These are phyloP conservation scores for Pseudogymnoascus sp. DNA, from an alignment of 2,329 filamentous ascomycete species.

Conservation along the genomic window DNA sequence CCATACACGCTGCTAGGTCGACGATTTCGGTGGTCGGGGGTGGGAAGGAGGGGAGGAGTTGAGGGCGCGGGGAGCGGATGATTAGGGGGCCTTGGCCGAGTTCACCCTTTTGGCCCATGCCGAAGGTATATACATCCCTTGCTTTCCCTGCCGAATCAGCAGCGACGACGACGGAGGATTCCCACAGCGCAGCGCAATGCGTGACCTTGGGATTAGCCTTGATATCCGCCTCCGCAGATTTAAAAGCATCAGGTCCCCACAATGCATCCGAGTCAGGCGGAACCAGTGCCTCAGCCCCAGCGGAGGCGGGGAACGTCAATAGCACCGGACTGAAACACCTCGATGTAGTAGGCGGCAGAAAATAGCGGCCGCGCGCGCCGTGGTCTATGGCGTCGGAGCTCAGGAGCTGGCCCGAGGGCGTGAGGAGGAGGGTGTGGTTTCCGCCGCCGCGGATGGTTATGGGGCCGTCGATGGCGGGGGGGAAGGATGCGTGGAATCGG, in stretches of 20 bases:
- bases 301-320: constrained; percentile 5
- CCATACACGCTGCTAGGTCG: constrained; percentile 64
- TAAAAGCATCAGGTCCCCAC: too few species aligned
- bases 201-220: constrained; percentile 21
- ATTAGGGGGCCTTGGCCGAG: constrained; percentile 53
- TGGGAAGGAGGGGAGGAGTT: constrained; percentile 53
- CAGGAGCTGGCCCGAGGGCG: constrained; percentile 49
- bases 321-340: constrained; percentile 16
- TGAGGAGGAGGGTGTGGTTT: constrained; percentile 75
- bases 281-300: too few species aligned
- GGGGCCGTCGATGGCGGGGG: constrained; percentile 31
- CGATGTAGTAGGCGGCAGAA: constrained; percentile 5
- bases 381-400: constrained; percentile 52
- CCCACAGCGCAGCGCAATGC: constrained; percentile 68
- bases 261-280: too few species aligned
- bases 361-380: constrained; percentile 44
- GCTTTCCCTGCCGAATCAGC: constrained; percentile 35
- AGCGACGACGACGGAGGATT: constrained; percentile 55
- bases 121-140: constrained; percentile 52
- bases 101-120: constrained; percentile 62
- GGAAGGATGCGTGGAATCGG: constrained; percentile 40
- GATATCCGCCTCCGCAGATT: too few species aligned
- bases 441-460: constrained; percentile 51
- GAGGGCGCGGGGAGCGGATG: constrained; percentile 39
- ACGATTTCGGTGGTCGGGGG: constrained; percentile 48